phyloP scores from a whole-genome alignment of 139 green algal species.

The Chloropicon primus region DNA sequence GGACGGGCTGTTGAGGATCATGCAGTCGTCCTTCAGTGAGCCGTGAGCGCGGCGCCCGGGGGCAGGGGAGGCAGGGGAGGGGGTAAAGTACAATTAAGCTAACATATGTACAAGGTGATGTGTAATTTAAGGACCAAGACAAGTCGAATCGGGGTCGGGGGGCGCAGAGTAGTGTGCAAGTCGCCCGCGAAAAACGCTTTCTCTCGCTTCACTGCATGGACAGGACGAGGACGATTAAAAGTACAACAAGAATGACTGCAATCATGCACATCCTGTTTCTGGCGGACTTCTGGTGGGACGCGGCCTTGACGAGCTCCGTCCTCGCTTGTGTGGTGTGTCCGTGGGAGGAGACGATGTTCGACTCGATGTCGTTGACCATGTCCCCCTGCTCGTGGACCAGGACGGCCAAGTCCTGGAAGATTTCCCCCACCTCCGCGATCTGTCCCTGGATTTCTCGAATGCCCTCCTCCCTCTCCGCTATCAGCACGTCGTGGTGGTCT shows the following conservation, averaged over 20 bases:
- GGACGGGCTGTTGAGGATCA: slow-evolving; percentile 58
- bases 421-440: neutral
- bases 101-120: neutral
- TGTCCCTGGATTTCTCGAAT: neutral
- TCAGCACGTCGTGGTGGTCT: neutral
- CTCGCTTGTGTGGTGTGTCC: neutral
- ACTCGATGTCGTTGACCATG: neutral
- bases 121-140: too few species aligned
- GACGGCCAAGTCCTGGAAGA: neutral
- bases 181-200: too few species aligned
- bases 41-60: too few species aligned
- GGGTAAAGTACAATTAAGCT: neutral
- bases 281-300: neutral
- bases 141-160: too few species aligned
- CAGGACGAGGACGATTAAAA: neutral
- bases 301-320: neutral
- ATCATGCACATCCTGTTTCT: neutral
- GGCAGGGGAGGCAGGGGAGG: too few species aligned
- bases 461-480: neutral
- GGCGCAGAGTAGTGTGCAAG: too few species aligned
- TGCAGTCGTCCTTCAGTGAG: slow-evolving; percentile 41
- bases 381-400: neutral
- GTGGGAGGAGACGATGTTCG: neutral
- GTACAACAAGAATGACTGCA: neutral
- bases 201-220: neutral